Base-by-base conservation (phyloP, 345 rosid genomes). In the Brassica juncea region DNA sequence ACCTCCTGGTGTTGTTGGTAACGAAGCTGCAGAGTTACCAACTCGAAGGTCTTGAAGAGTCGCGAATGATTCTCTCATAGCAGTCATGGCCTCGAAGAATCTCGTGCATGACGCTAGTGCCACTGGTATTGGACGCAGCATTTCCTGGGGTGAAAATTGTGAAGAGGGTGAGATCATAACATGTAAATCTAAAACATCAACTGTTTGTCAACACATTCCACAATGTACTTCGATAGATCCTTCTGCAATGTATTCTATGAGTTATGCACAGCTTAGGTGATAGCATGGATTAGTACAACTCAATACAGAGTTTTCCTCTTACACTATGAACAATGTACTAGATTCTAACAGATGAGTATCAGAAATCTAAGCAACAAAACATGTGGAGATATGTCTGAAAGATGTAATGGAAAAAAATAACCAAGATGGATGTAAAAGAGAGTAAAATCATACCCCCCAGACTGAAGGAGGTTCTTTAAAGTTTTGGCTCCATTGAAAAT, bases 71-170 rank as follows among this genome's bases (percentile, higher is more conserved):
- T 96, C 99, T 87, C 99, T 90, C 97, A 92, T 92, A 16, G 98
- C 99, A 21, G 98, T 88, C 99, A 93, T 91, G 57, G 99, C 99
- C 80, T 96, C 98, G 39, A 96, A 96, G 84, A 93, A 93, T 74
- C 98, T 83, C 37, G 99, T 91, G 83, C 97, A 93, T 14, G 99
- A 96, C 72, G 99, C 99, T 75, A 96, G 84, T 63, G 99, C 99
- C 76, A 96, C 98, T 0, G 98, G 99, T 80, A 93, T 92, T 16
- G 99, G 99, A 28, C 98, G 98, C 42, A 96, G 88, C 98, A 96
- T 93, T 85, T 96, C 99, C 97, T 96, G 21, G 8, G 11, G 4
- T 7, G 8, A 57, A 78, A n/a, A 54, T 8, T 12, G 67, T 6
- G 1, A 65, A 66, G 60, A 28, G 2, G 37, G 3, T 74, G 42